Percentiles rank a stretch among this genome's conserved stretches.
Evolutionary conservation across 2,329 filamentous ascomycete species (phyloP).

Genomic region (Gremmenia infestans): DNA sequence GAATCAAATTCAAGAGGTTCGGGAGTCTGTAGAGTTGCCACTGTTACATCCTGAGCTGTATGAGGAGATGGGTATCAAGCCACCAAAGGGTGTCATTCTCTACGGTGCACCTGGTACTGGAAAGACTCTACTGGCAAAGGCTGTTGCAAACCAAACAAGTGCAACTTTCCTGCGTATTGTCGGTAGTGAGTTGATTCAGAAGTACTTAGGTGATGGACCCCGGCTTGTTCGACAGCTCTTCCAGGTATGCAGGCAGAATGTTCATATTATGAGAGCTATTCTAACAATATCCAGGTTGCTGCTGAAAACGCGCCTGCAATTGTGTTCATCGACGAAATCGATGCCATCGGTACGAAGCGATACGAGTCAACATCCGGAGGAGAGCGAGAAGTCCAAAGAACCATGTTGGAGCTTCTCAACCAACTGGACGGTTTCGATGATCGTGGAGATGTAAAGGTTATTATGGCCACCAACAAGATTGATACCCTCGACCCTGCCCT

Average conservation of each 20-base stretch:
- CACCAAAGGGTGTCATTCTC: conserved; percentile 97
- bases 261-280: background rate
- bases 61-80: conserved; percentile 99
- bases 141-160: conserved; percentile 97
- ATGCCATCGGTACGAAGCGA: conserved; percentile 97
- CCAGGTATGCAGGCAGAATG: conserved; percentile 50
- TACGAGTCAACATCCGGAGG: conserved; percentile 97
- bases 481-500: conserved; percentile 93
- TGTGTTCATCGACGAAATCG: conserved; percentile 98
- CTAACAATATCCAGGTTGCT: conserved; percentile 57
- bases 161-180: conserved; percentile 97
- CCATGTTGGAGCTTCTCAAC: conserved; percentile 97
- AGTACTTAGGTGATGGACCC: conserved; percentile 95
- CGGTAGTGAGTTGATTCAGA: conserved; percentile 95
- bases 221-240: conserved; percentile 93
- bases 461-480: conserved; percentile 99
- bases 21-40: conserved; percentile 93
- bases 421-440: conserved; percentile 99
- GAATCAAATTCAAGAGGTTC: conserved; percentile 91
- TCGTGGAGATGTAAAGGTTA: conserved; percentile 96
- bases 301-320: conserved; percentile 95
- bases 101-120: conserved; percentile 96
- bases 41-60: conserved; percentile 94
- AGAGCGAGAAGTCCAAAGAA: conserved; percentile 95
- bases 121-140: conserved; percentile 93